Evolutionary conservation across 495 filamentous ascomycete genomes (phyloP).

Genomic region (Penicillium desertorum): DNA sequence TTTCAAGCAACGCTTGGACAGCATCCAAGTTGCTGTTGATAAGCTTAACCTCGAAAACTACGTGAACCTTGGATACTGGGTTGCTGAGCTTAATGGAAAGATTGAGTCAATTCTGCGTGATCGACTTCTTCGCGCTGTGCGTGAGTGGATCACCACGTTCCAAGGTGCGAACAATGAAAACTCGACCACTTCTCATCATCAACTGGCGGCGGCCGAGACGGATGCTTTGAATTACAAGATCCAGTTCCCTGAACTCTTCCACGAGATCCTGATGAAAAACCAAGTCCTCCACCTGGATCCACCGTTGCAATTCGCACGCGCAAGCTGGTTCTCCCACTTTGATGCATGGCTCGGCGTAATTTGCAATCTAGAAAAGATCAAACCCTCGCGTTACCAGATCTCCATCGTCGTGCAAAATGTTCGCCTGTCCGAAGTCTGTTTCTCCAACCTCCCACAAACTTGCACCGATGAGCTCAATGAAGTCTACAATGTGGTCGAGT

Average conservation of each 20-base stretch:
- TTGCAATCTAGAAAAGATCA: conserved; percentile 88
- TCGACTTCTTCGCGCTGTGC: conserved; percentile 76
- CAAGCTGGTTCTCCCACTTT: conserved; percentile 90
- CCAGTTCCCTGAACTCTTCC: conserved; percentile 58
- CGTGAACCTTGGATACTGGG: conserved; percentile 86
- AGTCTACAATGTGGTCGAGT: conserved; percentile 79
- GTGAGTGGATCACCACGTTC: conserved; percentile 82
- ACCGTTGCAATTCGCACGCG: conserved; percentile 84
- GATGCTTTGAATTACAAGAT: conserved; percentile 57
- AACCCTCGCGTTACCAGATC: conserved; percentile 93
- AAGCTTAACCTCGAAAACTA: conserved; percentile 95
- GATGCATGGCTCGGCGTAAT: conserved; percentile 90
- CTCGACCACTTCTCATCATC: conserved; percentile 30
- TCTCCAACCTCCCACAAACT: conserved; percentile 78
- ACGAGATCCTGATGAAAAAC: conserved; percentile 94
- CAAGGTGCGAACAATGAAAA: conserved; percentile 54
- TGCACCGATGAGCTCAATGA: conserved; percentile 74
- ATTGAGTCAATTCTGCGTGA: conserved; percentile 75
- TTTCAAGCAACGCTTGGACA: conserved; percentile 78
- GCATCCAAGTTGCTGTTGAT: conserved; percentile 85
- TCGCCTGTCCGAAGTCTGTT: conserved; percentile 64
- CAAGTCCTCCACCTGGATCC: conserved; percentile 95
- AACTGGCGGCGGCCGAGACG: conserved; percentile 35
- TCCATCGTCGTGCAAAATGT: conserved; percentile 63
- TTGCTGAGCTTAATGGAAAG: conserved; percentile 75